phyloP scores from a whole-genome alignment of 2,329 filamentous ascomycete genomes.

The Fusarium sp. region DNA sequence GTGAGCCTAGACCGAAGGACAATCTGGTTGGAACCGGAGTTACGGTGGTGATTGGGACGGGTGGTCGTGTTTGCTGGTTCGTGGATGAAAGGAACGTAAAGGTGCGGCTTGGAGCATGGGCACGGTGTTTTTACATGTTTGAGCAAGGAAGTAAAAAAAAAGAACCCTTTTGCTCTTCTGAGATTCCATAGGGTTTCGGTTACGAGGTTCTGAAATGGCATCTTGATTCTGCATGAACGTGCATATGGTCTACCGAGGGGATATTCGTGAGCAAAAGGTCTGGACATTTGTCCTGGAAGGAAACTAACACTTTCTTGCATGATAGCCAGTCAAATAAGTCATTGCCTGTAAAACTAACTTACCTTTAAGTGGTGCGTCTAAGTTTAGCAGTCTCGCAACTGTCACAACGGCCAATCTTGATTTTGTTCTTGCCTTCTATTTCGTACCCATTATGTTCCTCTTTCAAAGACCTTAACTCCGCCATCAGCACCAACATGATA shows the following conservation, averaged over 20 bases:
- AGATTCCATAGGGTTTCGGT: slow-evolving; percentile 51
- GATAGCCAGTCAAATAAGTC: neutral
- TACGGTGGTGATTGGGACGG: slow-evolving; percentile 32
- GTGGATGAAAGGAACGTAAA: slow-evolving; percentile 36
- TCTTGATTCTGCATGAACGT: slow-evolving; percentile 51
- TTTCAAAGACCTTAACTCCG: slow-evolving; percentile 84
- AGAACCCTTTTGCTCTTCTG: slow-evolving; percentile 47
- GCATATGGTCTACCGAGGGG: slow-evolving; percentile 6
- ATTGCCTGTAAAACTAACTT: neutral
- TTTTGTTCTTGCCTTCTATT: neutral
- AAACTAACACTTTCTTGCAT: slow-evolving; percentile 15
- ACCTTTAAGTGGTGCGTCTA: neutral
- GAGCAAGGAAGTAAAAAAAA: slow-evolving; percentile 48
- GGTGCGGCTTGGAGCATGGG: slow-evolving; percentile 52
- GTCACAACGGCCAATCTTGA: neutral
- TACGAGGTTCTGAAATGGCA: slow-evolving; percentile 53
- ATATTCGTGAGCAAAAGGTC: neutral
- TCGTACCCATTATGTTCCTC: slow-evolving; percentile 63
- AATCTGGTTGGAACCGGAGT: slow-evolving; percentile 27
- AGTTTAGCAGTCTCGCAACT: neutral
- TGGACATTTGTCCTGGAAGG: neutral
- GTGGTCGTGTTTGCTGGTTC: slow-evolving; percentile 39
- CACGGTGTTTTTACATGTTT: slow-evolving; percentile 53
- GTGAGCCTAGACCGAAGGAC: slow-evolving; percentile 25
- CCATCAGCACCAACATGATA: slow-evolving; percentile 87